Conservation (phyloP, 2,329 filamentous ascomycete genomes). For the Fusarium sp. region DNA sequence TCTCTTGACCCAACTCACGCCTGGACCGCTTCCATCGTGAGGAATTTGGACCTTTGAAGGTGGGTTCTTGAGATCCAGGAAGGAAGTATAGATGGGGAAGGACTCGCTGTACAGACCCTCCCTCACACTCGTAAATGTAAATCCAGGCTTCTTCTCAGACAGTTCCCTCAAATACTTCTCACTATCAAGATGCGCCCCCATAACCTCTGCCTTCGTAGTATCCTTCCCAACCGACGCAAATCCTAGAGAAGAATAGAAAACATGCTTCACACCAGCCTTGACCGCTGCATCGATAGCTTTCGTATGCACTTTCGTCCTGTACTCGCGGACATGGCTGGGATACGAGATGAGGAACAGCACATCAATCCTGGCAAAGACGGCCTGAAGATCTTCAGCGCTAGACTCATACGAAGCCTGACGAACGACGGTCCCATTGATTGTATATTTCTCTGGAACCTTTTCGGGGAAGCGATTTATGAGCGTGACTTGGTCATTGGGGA, state of each 20-base stretch:
- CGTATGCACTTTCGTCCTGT: slow-evolving; percentile 13
- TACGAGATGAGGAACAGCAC: slow-evolving; percentile 34
- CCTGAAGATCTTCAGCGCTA: slow-evolving; percentile 1
- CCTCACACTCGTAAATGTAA: slow-evolving; percentile 33
- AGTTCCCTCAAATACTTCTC: slow-evolving; percentile 18
- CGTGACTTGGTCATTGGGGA: slow-evolving; percentile 23
- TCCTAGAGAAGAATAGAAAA: slow-evolving; percentile 33
- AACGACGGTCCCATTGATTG: not conserved
- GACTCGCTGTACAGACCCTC: slow-evolving; percentile 40
- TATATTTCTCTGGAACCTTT: slow-evolving; percentile 13
- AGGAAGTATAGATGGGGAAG: slow-evolving; percentile 35
- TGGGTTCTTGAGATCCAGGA: slow-evolving; percentile 19
- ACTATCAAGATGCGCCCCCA: slow-evolving; percentile 35
- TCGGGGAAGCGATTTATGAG: slow-evolving; percentile 29
- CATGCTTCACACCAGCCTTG: slow-evolving; percentile 19
- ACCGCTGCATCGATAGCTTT: slow-evolving; percentile 27
- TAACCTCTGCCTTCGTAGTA: slow-evolving; percentile 20
- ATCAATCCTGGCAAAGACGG: slow-evolving; percentile 2
- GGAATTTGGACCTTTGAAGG: slow-evolving; percentile 7
- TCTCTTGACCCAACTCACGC: slow-evolving; percentile 35
- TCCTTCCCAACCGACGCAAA: slow-evolving; percentile 7
- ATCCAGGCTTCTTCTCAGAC: not conserved
- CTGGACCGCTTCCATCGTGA: slow-evolving; percentile 23
- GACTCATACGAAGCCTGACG: slow-evolving; percentile 33
- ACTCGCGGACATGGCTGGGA: slow-evolving; percentile 35